phyloP scores from a whole-genome alignment of 257 asterid species.

The Solanum gandarillasii region DNA sequence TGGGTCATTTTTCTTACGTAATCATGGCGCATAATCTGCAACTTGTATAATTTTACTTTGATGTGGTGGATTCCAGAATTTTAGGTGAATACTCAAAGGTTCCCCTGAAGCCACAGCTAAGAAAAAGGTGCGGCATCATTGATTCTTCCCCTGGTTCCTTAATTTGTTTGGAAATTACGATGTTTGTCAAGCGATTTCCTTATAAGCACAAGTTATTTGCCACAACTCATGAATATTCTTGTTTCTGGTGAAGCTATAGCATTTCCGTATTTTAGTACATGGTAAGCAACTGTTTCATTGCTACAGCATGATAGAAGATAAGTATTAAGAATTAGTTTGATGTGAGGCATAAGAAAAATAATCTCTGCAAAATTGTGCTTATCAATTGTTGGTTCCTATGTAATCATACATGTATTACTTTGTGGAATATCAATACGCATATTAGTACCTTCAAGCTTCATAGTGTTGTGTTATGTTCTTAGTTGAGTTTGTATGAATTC shows the following conservation, averaged over 20 bases:
- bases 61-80: constrained; percentile 37
- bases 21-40: neutral
- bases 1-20: neutral
- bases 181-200: neutral
- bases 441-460: neutral
- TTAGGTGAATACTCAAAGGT: constrained; percentile 53
- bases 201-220: neutral
- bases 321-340: neutral
- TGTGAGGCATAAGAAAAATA: neutral
- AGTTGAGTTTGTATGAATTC: neutral
- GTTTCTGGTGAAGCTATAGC: neutral
- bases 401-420: neutral
- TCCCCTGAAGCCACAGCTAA: constrained; percentile 39
- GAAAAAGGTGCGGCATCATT: neutral
- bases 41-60: neutral
- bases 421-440: neutral
- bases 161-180: neutral
- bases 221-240: neutral
- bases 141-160: neutral
- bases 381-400: neutral
- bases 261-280: neutral
- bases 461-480: neutral
- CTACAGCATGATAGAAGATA: neutral
- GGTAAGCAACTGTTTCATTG: neutral
- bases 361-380: neutral